Evolutionary conservation across 1,284 basidiomycete species (phyloP), one percentile per base, ranked within the genome.

Genomic region (Coniophora puteana): DNA sequence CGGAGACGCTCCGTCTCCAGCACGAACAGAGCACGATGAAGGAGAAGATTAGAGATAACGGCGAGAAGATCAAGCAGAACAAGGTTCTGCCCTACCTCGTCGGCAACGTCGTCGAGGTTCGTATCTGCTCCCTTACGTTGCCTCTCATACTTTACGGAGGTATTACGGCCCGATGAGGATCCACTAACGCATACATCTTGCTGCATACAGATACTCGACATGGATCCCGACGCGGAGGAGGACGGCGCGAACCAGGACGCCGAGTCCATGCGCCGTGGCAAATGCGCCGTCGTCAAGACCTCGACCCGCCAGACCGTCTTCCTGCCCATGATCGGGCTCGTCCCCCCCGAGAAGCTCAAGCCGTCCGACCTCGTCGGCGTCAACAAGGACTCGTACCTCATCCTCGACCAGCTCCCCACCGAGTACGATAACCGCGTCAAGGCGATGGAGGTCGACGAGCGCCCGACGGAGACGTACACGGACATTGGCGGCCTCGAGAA

Each of bases 371-470:
- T 99, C 43, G 96, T 99, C 54, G 95, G 95, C 50, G 95, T 99
- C 38, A 99, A 99, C 74, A 99, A 99, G 66, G 95, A 99, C 64
- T 97, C 93, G n/a, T 99, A 99, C 61, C 80, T 99, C 47, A 80
- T 99, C 32, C 78, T 99, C 22, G 95, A 99, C 66, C 95, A 90
- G 3, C 75, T 99, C 37, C 95, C 95, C 24, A 93, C 95, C 11
- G 95, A 96, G 72, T 98, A 98, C 57, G 95, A 99, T 65, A 93
- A 95, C 18, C 93, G 93, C 8, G 96, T 99, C 8, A 99, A 97
- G 46, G 95, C 97, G 72, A 99, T 99, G 95, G 95, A 99, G 62
- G 95, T 99, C 30, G 95, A 99, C 63, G 95, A 99, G 66, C 87
- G 95, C 53, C 95, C 95, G n/a, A 95, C 95, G 43, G 93, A 98